Evolutionary conservation across 768 basidiomycete genomes (phyloP).

Genomic region (Leccinum variicolor): DNA sequence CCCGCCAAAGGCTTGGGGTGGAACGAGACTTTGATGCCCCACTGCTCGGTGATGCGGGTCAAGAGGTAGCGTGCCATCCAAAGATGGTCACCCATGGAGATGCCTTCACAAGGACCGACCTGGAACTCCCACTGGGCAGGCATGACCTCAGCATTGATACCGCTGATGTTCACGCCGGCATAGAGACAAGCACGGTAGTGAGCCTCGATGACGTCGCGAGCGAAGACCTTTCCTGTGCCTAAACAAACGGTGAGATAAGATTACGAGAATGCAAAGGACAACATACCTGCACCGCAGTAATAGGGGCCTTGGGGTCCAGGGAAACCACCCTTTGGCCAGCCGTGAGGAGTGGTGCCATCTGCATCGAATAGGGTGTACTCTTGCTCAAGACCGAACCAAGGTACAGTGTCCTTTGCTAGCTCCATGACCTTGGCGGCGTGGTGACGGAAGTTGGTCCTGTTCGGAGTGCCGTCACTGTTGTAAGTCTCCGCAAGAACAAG

Average conservation of each 20-base stretch:
- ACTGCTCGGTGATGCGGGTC: slow-evolving; percentile 94
- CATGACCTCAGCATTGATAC: slow-evolving; percentile 99
- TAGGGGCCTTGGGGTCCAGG: slow-evolving; percentile 99
- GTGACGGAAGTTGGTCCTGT: slow-evolving; percentile 94
- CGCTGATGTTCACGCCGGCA: slow-evolving; percentile 94
- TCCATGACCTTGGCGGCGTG: slow-evolving; percentile 96
- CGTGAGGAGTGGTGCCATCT: slow-evolving; percentile 79
- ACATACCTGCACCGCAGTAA: slow-evolving; percentile 94
- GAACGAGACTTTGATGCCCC: slow-evolving; percentile 97
- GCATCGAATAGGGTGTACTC: slow-evolving; percentile 97
- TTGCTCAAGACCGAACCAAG: slow-evolving; percentile 99
- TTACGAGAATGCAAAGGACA: not conserved
- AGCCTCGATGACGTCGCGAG: slow-evolving; percentile 97
- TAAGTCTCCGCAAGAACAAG: slow-evolving; percentile 96
- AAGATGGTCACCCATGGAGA: slow-evolving; percentile 98
- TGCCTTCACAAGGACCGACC: slow-evolving; percentile 97
- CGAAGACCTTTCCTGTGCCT: slow-evolving; percentile 98
- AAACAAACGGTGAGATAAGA: slow-evolving; percentile 8
- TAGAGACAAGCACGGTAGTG: slow-evolving; percentile 98
- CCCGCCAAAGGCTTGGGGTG: slow-evolving; percentile 97
- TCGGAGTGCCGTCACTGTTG: slow-evolving; percentile 98
- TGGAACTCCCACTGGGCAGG: slow-evolving; percentile 99
- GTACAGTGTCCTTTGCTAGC: slow-evolving; percentile 68
- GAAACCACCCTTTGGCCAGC: slow-evolving; percentile 99
- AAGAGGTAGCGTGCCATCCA: slow-evolving; percentile 99